Percentiles rank a stretch among this genome's conserved stretches.
phyloP scores from a whole-genome alignment of 495 filamentous ascomycete species.

The Trichoderma erinaceum region DNA sequence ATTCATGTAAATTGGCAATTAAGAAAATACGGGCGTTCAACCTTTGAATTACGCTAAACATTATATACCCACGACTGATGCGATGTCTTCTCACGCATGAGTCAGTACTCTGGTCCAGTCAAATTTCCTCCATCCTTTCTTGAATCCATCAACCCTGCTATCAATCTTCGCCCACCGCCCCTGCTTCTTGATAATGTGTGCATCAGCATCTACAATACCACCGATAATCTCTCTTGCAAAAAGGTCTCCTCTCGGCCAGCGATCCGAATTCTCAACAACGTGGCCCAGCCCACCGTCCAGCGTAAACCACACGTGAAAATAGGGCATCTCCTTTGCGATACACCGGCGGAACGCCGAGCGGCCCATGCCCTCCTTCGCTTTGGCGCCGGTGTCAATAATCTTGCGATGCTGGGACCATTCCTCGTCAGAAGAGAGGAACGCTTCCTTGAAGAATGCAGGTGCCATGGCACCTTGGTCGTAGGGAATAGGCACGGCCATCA shows the following conservation, averaged over 20 bases:
- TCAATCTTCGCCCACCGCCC: slow-evolving; percentile 70
- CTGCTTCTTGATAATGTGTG: slow-evolving; percentile 82
- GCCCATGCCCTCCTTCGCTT: slow-evolving; percentile 61
- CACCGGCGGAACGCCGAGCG: slow-evolving; percentile 75
- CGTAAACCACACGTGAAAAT: slow-evolving; percentile 96
- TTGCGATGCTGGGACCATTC: slow-evolving; percentile 96
- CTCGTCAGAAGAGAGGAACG: slow-evolving; percentile 78
- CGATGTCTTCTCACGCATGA: slow-evolving; percentile 16
- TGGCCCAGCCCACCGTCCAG: slow-evolving; percentile 90
- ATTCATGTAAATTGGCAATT: neutral
- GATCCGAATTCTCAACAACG: slow-evolving; percentile 77
- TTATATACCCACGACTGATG: neutral
- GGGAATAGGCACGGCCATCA: slow-evolving; percentile 82
- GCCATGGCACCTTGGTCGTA: slow-evolving; percentile 81
- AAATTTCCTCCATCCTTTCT: slow-evolving; percentile 81
- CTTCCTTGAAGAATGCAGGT: slow-evolving; percentile 92
- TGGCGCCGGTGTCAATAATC: slow-evolving; percentile 78
- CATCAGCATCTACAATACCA: slow-evolving; percentile 82
- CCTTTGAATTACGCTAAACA: neutral
- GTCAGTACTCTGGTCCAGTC: slow-evolving; percentile 88
- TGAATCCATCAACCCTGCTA: slow-evolving; percentile 68
- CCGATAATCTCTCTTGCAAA: slow-evolving; percentile 91
- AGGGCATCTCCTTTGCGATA: slow-evolving; percentile 94
- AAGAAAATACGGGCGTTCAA: neutral
- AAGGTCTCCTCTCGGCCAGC: slow-evolving; percentile 89